Base-by-base conservation (phyloP, 768 basidiomycete species). In the Pleurotus eryngii region DNA sequence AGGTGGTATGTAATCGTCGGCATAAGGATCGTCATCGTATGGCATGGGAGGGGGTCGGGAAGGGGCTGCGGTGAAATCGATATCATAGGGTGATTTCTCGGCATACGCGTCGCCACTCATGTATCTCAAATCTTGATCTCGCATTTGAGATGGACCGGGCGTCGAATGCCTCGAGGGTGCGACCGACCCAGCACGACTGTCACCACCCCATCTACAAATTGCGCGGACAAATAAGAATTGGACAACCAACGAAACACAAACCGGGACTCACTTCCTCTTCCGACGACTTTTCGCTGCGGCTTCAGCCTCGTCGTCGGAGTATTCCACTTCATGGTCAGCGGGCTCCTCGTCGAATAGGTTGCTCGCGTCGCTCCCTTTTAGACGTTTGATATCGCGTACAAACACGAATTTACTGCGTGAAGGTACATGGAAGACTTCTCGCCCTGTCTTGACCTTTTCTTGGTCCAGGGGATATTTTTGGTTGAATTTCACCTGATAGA, bases 281-380 rank as follows among this genome's bases (percentile, higher is more conserved):
- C 81, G 64, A 49, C 74, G 74, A 51, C 81, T 76, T 72, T 81
- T 90, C 66, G 86, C 81, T 26, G 84, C 85, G 15, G 84, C 83
- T 69, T 98, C 96, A 55, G 86, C 81, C 68, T 98, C 96, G 63
- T 98, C 96, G 62, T 98, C 96, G 3, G 91, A 94, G 71, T 95
- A 98, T 67, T 98, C 96, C 27, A 92, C 65, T 66, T 98, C 96
- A 56, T 92, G 83, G 17, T 92, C 94, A 1, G 78, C 90, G 2
- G 92, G 87, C 68, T 98, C 96, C 71, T 98, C 96, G 66, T 98
- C 96, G 62, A 94, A 85, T 8, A 94, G 78, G 67, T 98, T 98
- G 65, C 90, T 93, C 18, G 96, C 96, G 63, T 98, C 96, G 61
- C 91, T 94, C 42, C 95, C 96, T 67, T 87, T 95, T 60, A 84